These are phyloP conservation scores for Pichia nakasei DNA, from an alignment of 805 yeast genomes.

Conservation along the genomic window DNA sequence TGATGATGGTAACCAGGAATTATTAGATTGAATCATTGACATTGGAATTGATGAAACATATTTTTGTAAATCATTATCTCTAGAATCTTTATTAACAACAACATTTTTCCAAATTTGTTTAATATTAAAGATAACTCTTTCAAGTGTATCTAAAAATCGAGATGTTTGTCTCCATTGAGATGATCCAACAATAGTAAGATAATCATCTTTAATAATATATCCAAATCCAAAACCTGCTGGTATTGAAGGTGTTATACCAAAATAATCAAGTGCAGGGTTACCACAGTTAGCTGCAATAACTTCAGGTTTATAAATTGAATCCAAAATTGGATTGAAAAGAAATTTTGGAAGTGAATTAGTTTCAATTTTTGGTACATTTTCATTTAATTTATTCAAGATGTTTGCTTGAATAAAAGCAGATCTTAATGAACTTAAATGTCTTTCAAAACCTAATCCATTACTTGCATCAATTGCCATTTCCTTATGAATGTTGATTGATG, in stretches of 20 bases:
- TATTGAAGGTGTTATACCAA: slow-evolving; percentile 53
- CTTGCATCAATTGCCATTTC: slow-evolving; percentile 41
- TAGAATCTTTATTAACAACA: slow-evolving; percentile 8
- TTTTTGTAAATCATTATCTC: slow-evolving; percentile 19
- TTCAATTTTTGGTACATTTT: slow-evolving; percentile 29
- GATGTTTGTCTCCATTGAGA: slow-evolving; percentile 55
- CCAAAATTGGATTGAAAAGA: slow-evolving; percentile 34
- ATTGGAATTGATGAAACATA: slow-evolving; percentile 27
- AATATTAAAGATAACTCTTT: slow-evolving; percentile 40
- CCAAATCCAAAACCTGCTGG: slow-evolving; percentile 54
- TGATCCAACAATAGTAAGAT: slow-evolving; percentile 41
- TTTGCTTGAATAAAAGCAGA: slow-evolving; percentile 46
- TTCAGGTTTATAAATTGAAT: slow-evolving; percentile 29
- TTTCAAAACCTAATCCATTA: slow-evolving; percentile 60
- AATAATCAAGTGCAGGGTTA: slow-evolving; percentile 47
- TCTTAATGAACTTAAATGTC: slow-evolving; percentile 58
- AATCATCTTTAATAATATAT: slow-evolving; percentile 44
- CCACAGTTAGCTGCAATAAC: slow-evolving; percentile 46
- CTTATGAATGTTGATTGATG: slow-evolving; percentile 46
- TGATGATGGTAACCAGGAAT: slow-evolving; percentile 12
- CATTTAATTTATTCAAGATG: slow-evolving; percentile 36
- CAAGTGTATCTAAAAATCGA: slow-evolving; percentile 44
- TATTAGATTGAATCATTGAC: slow-evolving; percentile 25
- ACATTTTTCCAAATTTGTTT: slow-evolving; percentile 27
- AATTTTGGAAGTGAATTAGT: slow-evolving; percentile 31